Evolutionary conservation across 2,329 filamentous ascomycete species (phyloP).

Genomic region (Berkeleyomyces rouxiae): DNA sequence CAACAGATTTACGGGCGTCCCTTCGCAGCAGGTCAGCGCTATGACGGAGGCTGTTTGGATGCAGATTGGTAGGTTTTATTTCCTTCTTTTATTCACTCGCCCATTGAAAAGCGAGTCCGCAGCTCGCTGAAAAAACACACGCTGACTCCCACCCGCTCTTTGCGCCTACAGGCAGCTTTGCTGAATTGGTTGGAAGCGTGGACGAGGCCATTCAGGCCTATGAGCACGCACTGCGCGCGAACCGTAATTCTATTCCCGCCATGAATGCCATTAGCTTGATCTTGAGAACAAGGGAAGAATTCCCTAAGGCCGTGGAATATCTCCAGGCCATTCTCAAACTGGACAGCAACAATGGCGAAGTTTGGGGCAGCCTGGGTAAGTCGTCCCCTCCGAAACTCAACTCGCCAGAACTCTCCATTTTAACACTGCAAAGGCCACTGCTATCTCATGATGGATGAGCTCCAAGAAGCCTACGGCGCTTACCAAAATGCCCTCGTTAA

Average conservation of each 20-base stretch:
- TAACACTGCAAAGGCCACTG: constrained; percentile 59
- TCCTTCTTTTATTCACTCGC: neutral
- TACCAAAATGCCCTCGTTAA: constrained; percentile 94
- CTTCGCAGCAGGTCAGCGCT: constrained; percentile 57
- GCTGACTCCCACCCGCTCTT: neutral
- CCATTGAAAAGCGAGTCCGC: neutral
- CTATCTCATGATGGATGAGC: constrained; percentile 95
- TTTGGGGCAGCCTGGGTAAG: constrained; percentile 86
- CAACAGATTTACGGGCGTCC: constrained; percentile 27
- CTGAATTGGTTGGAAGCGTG: constrained; percentile 72
- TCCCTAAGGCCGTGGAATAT: constrained; percentile 85
- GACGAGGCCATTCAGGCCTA: constrained; percentile 85
- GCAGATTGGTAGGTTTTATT: constrained; percentile 59
- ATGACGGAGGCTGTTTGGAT: constrained; percentile 86
- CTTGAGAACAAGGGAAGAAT: constrained; percentile 79
- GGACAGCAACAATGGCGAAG: constrained; percentile 77
- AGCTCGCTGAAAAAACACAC: constrained; percentile 17
- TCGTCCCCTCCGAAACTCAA: constrained; percentile 6
- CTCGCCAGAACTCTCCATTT: neutral
- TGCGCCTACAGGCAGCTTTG: constrained; percentile 51
- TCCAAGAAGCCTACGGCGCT: constrained; percentile 90
- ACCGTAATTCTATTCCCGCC: constrained; percentile 72
- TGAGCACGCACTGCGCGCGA: constrained; percentile 75
- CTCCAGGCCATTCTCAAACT: constrained; percentile 80
- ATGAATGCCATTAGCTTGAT: constrained; percentile 93